A percentile compares a stretch with the other conserved stretches of the same genome.
Evolutionary conservation across 2,329 filamentous ascomycete genomes (phyloP).

Genomic region (Alternaria arbusti): DNA sequence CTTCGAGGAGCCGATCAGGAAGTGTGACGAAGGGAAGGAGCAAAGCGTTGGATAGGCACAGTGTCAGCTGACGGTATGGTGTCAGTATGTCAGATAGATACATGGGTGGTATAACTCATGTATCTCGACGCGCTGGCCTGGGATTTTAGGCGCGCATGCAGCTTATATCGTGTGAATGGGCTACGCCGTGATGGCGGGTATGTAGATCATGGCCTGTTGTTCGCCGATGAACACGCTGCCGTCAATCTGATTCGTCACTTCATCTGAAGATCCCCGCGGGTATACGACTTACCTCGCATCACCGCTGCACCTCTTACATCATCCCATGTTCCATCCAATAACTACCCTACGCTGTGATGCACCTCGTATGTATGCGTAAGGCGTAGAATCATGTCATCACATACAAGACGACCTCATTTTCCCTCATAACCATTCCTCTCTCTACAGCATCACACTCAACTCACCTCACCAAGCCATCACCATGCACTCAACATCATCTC

Average conservation of each 20-base stretch:
- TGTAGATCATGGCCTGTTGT: not conserved
- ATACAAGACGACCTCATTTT: not conserved
- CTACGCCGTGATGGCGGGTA: not conserved
- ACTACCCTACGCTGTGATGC: not conserved
- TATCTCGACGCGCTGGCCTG: not conserved
- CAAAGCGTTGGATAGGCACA: not conserved
- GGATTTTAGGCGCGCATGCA: not conserved
- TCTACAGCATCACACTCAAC: not conserved
- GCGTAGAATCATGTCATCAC: not conserved
- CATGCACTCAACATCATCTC: not conserved
- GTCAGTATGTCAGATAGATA: not conserved
- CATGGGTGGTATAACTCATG: not conserved
- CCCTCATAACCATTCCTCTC: not conserved
- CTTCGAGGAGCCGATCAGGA: not conserved
- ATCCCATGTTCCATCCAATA: not conserved
- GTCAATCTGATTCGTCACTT: not conserved
- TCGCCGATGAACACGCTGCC: not conserved
- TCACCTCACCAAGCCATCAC: not conserved
- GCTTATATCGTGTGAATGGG: not conserved
- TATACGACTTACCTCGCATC: not conserved
- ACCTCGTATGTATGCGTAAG: not conserved
- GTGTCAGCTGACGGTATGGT: not conserved
- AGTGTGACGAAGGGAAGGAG: not conserved
- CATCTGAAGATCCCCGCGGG: not conserved
- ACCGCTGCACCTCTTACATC: not conserved